Base-by-base conservation (phyloP, 306 rosid species). In the Castanea sativa region DNA sequence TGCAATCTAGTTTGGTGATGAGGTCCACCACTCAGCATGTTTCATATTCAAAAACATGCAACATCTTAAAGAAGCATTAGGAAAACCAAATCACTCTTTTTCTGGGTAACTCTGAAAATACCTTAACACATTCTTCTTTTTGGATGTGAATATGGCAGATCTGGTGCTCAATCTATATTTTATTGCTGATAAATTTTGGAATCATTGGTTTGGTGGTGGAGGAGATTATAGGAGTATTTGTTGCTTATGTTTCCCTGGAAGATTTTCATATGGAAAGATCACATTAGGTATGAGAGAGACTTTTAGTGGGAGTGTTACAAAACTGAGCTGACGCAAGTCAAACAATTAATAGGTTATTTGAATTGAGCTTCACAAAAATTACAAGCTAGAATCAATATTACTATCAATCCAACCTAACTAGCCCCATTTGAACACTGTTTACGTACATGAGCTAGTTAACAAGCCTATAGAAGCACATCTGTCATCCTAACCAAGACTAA, bases 211-310 rank as follows among this genome's bases (percentile, higher is more conserved):
- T 15, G 51, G 71, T 21, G 70, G 25, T 41, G 64, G 65, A 63
- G 68, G 33, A 45, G 14, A 67, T 70, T 7, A 65, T 69, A 60
- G 45, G 73, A 65, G 65, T 79, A 58, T 53, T 30, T 18, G 59
- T 67, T 32, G 78, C 63, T 29, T 78, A 65, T 33, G 74, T 51
- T 61, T 71, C 49, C 60, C 41, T 29, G 25, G 71, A 60, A 60
- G 83, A 76, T 53, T 75, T 18, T 69, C 38, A 70, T 57, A 25
- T 61, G 20, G 13, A 63, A 79, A 74, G 76, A 75, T 78, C 76
- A 81, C 20, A 38, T 59, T 53, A 12, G 23, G 20, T 14, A 64
- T 43, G 61, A 69, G 70, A 69, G 52, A 59, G 69, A 67, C 5
- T 64, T 14, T 67, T 43, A 23, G 20, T 35, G 49, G 49, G 25